Evolutionary conservation across 23 red algal species (phyloP).

Genomic region (Gracilaria vermiculophylla): DNA sequence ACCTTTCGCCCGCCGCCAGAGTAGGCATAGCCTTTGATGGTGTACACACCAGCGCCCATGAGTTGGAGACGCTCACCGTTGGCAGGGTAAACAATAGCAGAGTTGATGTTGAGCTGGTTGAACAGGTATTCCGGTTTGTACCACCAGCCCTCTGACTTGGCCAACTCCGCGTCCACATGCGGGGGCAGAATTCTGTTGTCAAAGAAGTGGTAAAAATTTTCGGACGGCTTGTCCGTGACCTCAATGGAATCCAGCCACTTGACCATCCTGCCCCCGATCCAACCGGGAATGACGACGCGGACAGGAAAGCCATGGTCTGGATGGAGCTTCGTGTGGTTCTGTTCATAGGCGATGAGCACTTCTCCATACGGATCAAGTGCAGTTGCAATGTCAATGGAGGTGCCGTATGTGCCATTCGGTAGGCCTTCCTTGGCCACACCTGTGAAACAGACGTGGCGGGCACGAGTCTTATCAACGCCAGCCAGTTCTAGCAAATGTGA

Average conservation of each 20-base stretch:
- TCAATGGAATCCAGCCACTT: constrained; percentile 92
- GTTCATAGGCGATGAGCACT: constrained; percentile 89
- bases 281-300: constrained; percentile 93
- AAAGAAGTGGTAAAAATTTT: constrained; percentile 91
- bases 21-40: constrained; percentile 93
- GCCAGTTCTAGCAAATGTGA: constrained; percentile 57
- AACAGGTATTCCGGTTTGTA: constrained; percentile 93
- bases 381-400: constrained; percentile 85
- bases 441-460: constrained; percentile 82
- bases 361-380: constrained; percentile 88
- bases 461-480: constrained; percentile 32
- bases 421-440: constrained; percentile 83
- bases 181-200: constrained; percentile 96
- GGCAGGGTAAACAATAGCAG: constrained; percentile 81
- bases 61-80: constrained; percentile 87
- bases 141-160: constrained; percentile 93
- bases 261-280: constrained; percentile 98
- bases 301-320: constrained; percentile 96
- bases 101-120: constrained; percentile 98
- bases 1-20: constrained; percentile 91
- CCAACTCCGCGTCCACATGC: constrained; percentile 87
- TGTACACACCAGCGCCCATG: constrained; percentile 75
- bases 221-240: constrained; percentile 68
- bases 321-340: constrained; percentile 77
- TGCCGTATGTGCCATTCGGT: constrained; percentile 91